Conservation (phyloP, 108 stramenopile species). For the Cyclotella atomus region DNA sequence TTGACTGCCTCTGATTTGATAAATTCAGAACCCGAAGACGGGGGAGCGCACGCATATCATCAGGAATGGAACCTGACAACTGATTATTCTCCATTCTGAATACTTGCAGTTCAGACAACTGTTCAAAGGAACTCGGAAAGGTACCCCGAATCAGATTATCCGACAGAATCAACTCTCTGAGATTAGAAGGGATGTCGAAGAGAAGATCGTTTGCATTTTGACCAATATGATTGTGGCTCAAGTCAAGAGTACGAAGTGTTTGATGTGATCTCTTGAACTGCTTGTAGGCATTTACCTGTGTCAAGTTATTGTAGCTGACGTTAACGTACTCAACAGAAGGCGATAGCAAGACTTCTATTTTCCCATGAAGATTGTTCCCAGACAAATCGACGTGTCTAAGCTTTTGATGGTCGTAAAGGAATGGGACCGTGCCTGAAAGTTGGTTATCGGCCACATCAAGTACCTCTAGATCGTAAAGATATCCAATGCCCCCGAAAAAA, state of each 20-base stretch:
- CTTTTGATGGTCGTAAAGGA: conserved; percentile 25
- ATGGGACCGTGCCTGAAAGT: not conserved
- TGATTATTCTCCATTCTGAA: conserved; percentile 10
- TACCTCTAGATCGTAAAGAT: not conserved
- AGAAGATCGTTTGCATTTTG: conserved; percentile 28
- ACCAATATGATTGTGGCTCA: conserved; percentile 41
- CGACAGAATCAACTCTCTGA: conserved; percentile 5
- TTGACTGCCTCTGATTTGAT: conserved; percentile 5
- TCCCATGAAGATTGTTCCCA: conserved; percentile 14
- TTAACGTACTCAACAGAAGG: conserved; percentile 48
- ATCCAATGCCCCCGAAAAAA: not conserved
- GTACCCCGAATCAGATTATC: conserved; percentile 16
- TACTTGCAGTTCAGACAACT: not conserved
- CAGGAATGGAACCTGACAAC: conserved; percentile 25
- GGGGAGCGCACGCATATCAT: not conserved
- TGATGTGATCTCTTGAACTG: conserved; percentile 29
- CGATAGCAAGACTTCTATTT: conserved; percentile 63
- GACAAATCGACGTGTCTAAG: conserved; percentile 37
- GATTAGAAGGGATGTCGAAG: conserved; percentile 24
- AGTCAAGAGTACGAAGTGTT: conserved; percentile 33
- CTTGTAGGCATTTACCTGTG: conserved; percentile 57
- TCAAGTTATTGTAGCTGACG: conserved; percentile 54
- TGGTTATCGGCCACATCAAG: not conserved
- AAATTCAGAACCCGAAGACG: not conserved
- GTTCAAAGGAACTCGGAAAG: conserved; percentile 3